These are phyloP conservation scores for Aspergillus pseudoterreus DNA, from an alignment of 2,329 filamentous ascomycete genomes.

Conservation along the genomic window DNA sequence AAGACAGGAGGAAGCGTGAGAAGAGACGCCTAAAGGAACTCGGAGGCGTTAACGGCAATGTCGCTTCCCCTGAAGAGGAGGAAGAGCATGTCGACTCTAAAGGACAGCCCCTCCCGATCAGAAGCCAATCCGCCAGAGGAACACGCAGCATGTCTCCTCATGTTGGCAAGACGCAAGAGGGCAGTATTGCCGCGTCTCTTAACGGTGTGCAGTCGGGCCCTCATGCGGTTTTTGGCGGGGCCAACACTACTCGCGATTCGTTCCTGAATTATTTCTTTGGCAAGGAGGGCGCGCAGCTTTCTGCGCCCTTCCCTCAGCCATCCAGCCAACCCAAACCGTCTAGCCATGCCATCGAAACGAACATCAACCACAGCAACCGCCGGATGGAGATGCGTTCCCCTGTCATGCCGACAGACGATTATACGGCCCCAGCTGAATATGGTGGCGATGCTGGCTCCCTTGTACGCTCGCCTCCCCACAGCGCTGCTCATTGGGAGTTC, in stretches of 20 bases:
- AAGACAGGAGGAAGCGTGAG: conserved; percentile 83
- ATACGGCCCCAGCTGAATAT: conserved; percentile 34
- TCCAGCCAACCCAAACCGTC: conserved; percentile 60
- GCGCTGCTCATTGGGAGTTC: neutral
- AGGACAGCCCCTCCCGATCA: conserved; percentile 50
- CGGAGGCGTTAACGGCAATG: conserved; percentile 65
- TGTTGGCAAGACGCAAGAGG: conserved; percentile 59
- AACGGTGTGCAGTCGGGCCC: conserved; percentile 63
- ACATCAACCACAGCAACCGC: conserved; percentile 78
- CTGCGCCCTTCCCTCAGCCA: conserved; percentile 41
- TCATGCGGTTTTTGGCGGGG: conserved; percentile 58
- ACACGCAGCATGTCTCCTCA: conserved; percentile 80
- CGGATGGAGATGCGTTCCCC: conserved; percentile 52
- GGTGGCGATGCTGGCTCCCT: conserved; percentile 43
- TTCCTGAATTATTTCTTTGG: conserved; percentile 99
- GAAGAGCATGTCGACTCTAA: conserved; percentile 60
- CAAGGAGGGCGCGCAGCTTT: conserved; percentile 65
- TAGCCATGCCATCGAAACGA: conserved; percentile 74
- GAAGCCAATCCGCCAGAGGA: conserved; percentile 59
- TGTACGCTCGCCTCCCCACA: conserved; percentile 34
- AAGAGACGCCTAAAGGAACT: conserved; percentile 78
- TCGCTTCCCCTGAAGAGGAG: conserved; percentile 57
- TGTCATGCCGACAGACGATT: conserved; percentile 44
- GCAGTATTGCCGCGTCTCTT: conserved; percentile 64
- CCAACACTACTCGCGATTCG: conserved; percentile 72